These are phyloP conservation scores for Phytophthora uliginosa DNA, from an alignment of 352 stramenopile genomes.

Conservation along the genomic window DNA sequence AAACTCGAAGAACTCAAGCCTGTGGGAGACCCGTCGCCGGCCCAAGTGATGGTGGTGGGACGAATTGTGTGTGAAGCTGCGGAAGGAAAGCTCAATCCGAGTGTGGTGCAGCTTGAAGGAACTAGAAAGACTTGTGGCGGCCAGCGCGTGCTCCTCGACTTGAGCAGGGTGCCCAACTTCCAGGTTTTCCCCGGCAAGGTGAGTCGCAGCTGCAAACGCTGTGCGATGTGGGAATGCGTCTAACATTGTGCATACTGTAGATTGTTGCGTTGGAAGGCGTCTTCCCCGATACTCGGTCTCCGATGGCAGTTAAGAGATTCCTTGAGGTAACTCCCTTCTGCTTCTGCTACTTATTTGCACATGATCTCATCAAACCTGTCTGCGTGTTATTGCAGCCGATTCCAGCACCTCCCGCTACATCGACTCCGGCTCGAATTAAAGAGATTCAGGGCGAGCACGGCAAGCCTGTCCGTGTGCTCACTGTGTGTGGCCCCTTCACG, in stretches of 20 bases:
- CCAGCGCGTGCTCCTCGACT: constrained; percentile 81
- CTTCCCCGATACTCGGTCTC: constrained; percentile 71
- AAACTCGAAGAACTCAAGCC: constrained; percentile 72
- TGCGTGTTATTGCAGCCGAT: constrained; percentile 51
- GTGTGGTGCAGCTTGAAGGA: constrained; percentile 85
- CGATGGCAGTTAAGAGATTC: constrained; percentile 84
- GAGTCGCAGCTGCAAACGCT: background rate
- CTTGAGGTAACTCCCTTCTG: constrained; percentile 62
- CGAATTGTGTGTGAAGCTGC: constrained; percentile 87
- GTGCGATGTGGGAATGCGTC: background rate
- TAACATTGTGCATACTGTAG: constrained; percentile 36
- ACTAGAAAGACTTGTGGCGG: constrained; percentile 86
- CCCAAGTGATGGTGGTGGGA: constrained; percentile 81
- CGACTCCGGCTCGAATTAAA: constrained; percentile 54
- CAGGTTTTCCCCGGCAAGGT: constrained; percentile 90
- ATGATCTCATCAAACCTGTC: background rate
- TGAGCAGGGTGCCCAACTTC: constrained; percentile 75
- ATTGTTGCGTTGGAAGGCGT: constrained; percentile 87
- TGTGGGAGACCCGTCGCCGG: constrained; percentile 79
- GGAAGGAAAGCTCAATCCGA: constrained; percentile 88
- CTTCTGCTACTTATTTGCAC: background rate
- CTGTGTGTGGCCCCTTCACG: constrained; percentile 96
- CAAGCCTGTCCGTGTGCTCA: constrained; percentile 83
- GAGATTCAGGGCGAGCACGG: constrained; percentile 55
- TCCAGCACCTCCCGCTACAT: constrained; percentile 60